These are phyloP conservation scores for Pseudogymnoascus sp. DNA, from an alignment of 2,329 filamentous ascomycete genomes.

Conservation along the genomic window DNA sequence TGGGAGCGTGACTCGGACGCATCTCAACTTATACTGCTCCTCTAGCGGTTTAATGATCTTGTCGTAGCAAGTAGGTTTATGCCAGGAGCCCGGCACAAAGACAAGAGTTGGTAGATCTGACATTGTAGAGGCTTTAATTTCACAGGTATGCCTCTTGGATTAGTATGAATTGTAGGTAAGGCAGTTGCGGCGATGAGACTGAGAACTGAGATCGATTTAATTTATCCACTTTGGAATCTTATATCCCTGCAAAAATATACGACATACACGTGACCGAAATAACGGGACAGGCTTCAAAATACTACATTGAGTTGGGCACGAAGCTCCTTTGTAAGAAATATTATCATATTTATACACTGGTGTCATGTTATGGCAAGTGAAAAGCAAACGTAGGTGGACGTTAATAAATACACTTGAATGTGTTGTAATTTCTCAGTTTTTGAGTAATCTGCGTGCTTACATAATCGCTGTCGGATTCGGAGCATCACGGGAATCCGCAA, in stretches of 20 bases:
- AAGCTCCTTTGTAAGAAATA: not conserved
- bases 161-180: not conserved
- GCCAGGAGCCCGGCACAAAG: conserved; percentile 34
- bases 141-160: not conserved
- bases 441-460: not conserved
- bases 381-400: not conserved
- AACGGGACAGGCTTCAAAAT: not conserved
- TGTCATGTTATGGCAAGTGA: not conserved
- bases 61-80: conserved; percentile 30
- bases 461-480: not conserved
- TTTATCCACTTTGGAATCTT: not conserved
- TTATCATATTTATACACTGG: not conserved
- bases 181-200: not conserved
- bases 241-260: not conserved
- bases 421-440: not conserved
- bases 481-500: too few relatives aligned
- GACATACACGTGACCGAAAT: not conserved
- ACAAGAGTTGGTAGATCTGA: conserved; percentile 29
- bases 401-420: not conserved
- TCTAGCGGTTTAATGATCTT: conserved; percentile 29
- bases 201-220: not conserved
- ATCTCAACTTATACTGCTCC: conserved; percentile 25
- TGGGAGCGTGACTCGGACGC: conserved; percentile 28
- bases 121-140: not conserved
- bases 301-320: not conserved